Evolutionary conservation across 495 filamentous ascomycete genomes (phyloP).

Genomic region (Saxispiralis lemnorum): DNA sequence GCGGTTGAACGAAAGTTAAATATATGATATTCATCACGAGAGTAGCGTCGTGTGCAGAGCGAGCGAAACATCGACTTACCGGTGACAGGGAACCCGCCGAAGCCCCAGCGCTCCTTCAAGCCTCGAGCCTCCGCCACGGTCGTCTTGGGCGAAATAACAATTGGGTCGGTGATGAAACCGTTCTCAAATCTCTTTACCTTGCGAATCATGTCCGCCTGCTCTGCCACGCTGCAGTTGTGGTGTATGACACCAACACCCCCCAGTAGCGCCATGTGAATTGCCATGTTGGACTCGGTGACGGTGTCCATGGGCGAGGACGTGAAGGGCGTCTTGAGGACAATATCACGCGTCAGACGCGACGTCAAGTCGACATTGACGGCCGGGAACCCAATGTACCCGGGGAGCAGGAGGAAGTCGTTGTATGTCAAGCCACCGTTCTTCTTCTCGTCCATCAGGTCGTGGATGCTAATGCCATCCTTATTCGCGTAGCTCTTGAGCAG

Average conservation of each 20-base stretch:
- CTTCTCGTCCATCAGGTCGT: conserved; percentile 70
- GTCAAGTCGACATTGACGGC: conserved; percentile 80
- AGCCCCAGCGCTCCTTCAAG: conserved; percentile 93
- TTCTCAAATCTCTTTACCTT: conserved; percentile 99
- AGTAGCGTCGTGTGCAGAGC: conserved; percentile 11
- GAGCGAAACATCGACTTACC: conserved; percentile 43
- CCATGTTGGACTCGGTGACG: conserved; percentile 97
- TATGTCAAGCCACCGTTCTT: conserved; percentile 78
- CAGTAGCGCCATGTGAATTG: conserved; percentile 93
- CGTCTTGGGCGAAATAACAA: conserved; percentile 72
- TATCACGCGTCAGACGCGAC: conserved; percentile 80
- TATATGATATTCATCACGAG: conserved; percentile 1
- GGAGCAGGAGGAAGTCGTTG: conserved; percentile 54
- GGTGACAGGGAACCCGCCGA: conserved; percentile 96
- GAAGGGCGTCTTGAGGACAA: conserved; percentile 83
- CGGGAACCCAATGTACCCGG: conserved; percentile 63
- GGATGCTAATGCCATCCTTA: conserved; percentile 68
- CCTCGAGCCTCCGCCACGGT: conserved; percentile 84
- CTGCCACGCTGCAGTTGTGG: conserved; percentile 91
- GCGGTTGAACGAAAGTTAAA: conserved; percentile 99
- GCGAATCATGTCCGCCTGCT: conserved; percentile 94
- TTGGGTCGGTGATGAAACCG: conserved; percentile 92
- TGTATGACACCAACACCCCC: conserved; percentile 95
- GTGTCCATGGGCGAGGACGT: conserved; percentile 99
- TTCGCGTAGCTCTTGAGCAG: conserved; percentile 56